Conservation (phyloP, 2,329 filamentous ascomycete genomes). For the Sodiomyces alkalinus region DNA sequence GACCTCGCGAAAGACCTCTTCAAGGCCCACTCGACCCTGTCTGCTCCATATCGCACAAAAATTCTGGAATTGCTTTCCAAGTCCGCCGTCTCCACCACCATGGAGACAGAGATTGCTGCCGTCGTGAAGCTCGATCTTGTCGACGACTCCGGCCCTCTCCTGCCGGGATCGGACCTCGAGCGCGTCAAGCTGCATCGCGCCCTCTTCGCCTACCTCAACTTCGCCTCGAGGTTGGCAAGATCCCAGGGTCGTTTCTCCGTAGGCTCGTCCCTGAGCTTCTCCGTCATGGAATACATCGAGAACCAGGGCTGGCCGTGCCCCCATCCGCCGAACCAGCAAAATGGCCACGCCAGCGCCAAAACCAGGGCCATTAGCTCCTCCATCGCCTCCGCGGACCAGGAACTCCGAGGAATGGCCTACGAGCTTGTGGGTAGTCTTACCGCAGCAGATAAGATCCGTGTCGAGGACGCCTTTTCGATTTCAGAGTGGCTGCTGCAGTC, state of each 20-base stretch:
- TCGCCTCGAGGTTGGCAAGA: conserved; percentile 63
- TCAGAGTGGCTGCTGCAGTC: conserved; percentile 68
- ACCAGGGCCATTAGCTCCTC: background rate
- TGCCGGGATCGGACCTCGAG: conserved; percentile 47
- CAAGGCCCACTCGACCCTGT: conserved; percentile 55
- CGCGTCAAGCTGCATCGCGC: conserved; percentile 66
- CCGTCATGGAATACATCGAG: conserved; percentile 59
- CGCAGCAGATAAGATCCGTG: conserved; percentile 42
- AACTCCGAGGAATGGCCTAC: conserved; percentile 67
- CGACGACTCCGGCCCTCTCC: conserved; percentile 17
- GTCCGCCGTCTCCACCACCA: conserved; percentile 57
- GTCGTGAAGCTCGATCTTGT: conserved; percentile 56
- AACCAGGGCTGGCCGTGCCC: conserved; percentile 71
- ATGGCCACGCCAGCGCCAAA: too few species aligned
- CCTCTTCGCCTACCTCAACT: conserved; percentile 75
- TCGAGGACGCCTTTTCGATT: conserved; percentile 38
- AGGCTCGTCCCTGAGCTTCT: conserved; percentile 50
- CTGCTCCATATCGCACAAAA: conserved; percentile 60
- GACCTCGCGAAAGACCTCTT: conserved; percentile 52
- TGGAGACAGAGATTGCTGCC: conserved; percentile 50
- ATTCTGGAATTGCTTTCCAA: conserved; percentile 64
- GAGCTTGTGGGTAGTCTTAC: conserved; percentile 79
- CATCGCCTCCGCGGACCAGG: conserved; percentile 27
- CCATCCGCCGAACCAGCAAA: conserved; percentile 31
- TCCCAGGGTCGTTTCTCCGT: conserved; percentile 44